Evolutionary conservation across 495 filamentous ascomycete species (phyloP).

Genomic region (Xylaria flabelliformis): DNA sequence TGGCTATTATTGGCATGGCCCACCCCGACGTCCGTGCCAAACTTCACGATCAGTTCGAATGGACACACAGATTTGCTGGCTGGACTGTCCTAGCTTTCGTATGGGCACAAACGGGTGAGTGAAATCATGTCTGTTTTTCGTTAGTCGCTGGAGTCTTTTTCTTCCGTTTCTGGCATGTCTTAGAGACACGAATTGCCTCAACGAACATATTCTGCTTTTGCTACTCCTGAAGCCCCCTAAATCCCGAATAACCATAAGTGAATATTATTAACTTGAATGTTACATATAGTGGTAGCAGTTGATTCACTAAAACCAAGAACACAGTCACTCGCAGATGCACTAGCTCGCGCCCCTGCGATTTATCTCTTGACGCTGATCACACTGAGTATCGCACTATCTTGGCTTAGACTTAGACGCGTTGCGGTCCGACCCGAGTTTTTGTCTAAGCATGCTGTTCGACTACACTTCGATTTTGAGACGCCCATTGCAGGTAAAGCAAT

Average conservation of each 20-base stretch:
- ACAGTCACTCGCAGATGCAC: slow-evolving; percentile 40
- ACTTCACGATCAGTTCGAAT: slow-evolving; percentile 63
- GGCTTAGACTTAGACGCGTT: slow-evolving; percentile 63
- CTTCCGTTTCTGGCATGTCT: too few species aligned
- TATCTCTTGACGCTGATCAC: slow-evolving; percentile 63
- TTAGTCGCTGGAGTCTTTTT: too few species aligned
- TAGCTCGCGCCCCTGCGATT: slow-evolving; percentile 57
- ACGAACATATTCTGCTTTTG: too few species aligned
- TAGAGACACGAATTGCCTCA: too few species aligned
- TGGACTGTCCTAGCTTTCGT: slow-evolving; percentile 61
- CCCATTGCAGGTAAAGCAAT: slow-evolving; percentile 53
- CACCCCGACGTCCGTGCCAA: slow-evolving; percentile 53
- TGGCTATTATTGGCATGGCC: slow-evolving; percentile 42
- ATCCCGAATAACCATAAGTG: too few species aligned
- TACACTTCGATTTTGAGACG: slow-evolving; percentile 65
- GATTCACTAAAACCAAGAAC: slow-evolving; percentile 33
- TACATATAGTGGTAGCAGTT: slow-evolving; percentile 42
- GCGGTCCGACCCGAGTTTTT: slow-evolving; percentile 60
- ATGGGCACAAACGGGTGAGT: slow-evolving; percentile 42
- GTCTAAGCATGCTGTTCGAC: slow-evolving; percentile 64
- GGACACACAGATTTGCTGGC: slow-evolving; percentile 62
- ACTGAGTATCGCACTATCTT: slow-evolving; percentile 61
- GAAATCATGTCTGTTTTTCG: not conserved
- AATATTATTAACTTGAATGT: not conserved
- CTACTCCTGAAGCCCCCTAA: too few species aligned